Percentiles rank a stretch among this genome's conserved stretches.
Evolutionary conservation across 2,329 filamentous ascomycete species (phyloP).

Genomic region (Penicillium sp.): DNA sequence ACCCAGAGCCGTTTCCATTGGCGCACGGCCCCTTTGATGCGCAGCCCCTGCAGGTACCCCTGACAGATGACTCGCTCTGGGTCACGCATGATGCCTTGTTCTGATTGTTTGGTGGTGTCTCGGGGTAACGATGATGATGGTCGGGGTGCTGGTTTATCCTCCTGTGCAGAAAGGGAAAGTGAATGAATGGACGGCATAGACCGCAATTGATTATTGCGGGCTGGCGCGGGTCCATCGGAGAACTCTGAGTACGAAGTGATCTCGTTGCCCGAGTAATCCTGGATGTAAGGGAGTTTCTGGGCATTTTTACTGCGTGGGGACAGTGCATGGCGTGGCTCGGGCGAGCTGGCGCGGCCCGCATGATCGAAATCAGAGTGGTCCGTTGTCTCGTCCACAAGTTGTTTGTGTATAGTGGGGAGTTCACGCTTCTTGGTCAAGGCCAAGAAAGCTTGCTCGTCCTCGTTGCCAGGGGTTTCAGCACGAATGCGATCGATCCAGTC

Average conservation of each 20-base stretch:
- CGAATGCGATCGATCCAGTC: slow-evolving; percentile 85
- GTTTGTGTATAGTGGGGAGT: slow-evolving; percentile 25
- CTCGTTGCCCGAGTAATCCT: slow-evolving; percentile 63
- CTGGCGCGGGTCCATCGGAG: slow-evolving; percentile 58
- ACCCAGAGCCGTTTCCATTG: slow-evolving; percentile 97
- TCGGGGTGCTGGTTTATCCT: slow-evolving; percentile 33
- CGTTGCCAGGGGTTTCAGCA: slow-evolving; percentile 75
- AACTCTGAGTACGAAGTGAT: slow-evolving; percentile 82
- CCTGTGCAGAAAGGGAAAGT: slow-evolving; percentile 29
- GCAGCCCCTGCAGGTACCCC: slow-evolving; percentile 81
- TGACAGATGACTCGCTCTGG: slow-evolving; percentile 91
- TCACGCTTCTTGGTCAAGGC: slow-evolving; percentile 29
- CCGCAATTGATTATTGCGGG: slow-evolving; percentile 28
- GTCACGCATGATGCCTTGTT: slow-evolving; percentile 57
- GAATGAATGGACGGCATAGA: slow-evolving; percentile 33
- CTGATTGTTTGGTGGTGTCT: slow-evolving; percentile 65
- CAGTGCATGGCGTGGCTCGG: slow-evolving; percentile 33
- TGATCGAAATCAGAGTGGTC: slow-evolving; percentile 45
- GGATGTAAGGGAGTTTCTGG: slow-evolving; percentile 36
- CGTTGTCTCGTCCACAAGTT: slow-evolving; percentile 39
- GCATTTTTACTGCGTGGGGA: slow-evolving; percentile 27
- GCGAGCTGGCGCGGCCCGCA: slow-evolving; percentile 34
- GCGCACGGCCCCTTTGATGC: slow-evolving; percentile 73
- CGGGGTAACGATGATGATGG: slow-evolving; percentile 32
- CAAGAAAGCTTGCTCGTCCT: slow-evolving; percentile 82